Conservation (phyloP, 805 yeast species). For the Candida sakaeoensis region DNA sequence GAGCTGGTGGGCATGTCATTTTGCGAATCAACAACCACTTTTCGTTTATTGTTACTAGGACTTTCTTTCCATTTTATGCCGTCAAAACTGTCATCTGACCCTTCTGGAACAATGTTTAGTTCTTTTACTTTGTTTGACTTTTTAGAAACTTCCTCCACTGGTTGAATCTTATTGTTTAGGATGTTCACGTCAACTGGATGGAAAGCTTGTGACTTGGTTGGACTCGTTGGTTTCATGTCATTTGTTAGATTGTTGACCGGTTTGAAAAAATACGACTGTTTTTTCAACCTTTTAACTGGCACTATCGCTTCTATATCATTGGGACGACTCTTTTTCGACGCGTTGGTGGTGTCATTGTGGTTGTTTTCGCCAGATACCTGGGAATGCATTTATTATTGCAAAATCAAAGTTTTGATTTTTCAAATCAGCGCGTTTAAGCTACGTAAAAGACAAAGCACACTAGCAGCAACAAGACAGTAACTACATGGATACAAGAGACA, state of each 20-base stretch:
- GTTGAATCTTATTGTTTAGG: conserved; percentile 5
- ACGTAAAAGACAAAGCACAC: not conserved
- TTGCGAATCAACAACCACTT: conserved; percentile 5
- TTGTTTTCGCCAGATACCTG: not conserved
- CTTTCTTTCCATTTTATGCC: conserved; percentile 44
- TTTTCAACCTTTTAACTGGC: conserved; percentile 11
- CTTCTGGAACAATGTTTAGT: conserved; percentile 18
- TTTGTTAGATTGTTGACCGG: conserved; percentile 29
- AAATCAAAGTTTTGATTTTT: not conserved
- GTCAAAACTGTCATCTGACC: conserved; percentile 43
- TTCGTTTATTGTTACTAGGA: conserved; percentile 19
- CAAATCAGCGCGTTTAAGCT: too few species aligned
- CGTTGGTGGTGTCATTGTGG: not conserved
- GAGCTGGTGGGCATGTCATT: conserved; percentile 32
- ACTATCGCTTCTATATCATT: conserved; percentile 7
- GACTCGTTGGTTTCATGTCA: not conserved
- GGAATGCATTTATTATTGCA: conserved; percentile 1
- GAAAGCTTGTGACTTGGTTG: not conserved
- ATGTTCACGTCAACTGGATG: conserved; percentile 5
- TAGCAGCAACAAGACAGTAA: not conserved
- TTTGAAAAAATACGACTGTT: conserved; percentile 32
- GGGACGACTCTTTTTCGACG: conserved; percentile 9
- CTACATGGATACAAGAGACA: too few species aligned
- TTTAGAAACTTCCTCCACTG: conserved; percentile 2
- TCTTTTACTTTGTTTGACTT: not conserved